Conservation (phyloP, 805 yeast species). For the Pichia ethanolica region DNA sequence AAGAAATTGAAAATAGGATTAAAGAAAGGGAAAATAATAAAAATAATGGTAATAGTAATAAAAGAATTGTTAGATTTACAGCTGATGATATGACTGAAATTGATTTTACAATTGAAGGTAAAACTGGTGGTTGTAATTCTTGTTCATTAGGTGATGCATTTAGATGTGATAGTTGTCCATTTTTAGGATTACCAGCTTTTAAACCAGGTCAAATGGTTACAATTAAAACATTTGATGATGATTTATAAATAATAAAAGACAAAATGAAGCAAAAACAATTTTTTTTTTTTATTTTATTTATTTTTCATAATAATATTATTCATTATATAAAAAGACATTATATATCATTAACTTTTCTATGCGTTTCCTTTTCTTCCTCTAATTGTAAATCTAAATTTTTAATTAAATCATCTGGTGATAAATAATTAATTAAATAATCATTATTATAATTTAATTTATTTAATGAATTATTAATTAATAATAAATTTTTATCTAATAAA, state of each 20-base stretch:
- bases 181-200: conserved; percentile 93
- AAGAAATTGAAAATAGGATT: conserved; percentile 44
- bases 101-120: conserved; percentile 94
- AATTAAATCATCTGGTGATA: conserved; percentile 1
- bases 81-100: conserved; percentile 77
- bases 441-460: neutral
- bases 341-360: conserved; percentile 1
- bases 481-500: neutral
- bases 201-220: conserved; percentile 92
- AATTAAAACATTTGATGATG: conserved; percentile 70
- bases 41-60: conserved; percentile 6
- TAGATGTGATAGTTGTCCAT: conserved; percentile 98
- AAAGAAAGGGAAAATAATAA: conserved; percentile 19
- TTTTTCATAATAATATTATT: neutral
- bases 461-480: neutral
- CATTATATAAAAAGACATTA: neutral
- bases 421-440: neutral
- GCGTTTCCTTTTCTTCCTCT: neutral
- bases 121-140: conserved; percentile 95
- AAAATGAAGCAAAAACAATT: too few species aligned
- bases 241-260: conserved; percentile 35
- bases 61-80: conserved; percentile 38
- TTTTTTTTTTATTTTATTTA: neutral
- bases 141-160: conserved; percentile 98
- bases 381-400: neutral